Evolutionary conservation across 371 early-diverging fungal genomes (phyloP).

Genomic region (Capniomyces stellatus): DNA sequence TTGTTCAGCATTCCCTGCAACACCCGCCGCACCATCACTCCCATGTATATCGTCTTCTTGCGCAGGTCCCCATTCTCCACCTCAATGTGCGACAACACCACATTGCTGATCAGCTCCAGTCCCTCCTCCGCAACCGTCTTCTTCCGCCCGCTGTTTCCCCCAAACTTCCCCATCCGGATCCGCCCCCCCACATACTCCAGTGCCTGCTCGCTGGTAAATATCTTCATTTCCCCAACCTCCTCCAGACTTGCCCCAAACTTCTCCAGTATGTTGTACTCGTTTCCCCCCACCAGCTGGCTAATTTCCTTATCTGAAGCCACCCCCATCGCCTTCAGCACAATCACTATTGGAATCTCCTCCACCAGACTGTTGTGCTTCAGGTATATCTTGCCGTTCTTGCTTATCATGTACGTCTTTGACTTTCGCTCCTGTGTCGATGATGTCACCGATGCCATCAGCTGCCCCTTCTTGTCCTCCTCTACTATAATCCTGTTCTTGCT

Average conservation of each 20-base stretch:
- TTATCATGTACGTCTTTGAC: slow-evolving; percentile 86
- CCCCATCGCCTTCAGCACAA: slow-evolving; percentile 87
- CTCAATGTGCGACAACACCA: slow-evolving; percentile 93
- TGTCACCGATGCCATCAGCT: slow-evolving; percentile 64
- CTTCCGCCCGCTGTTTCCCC: neutral
- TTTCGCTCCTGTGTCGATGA: slow-evolving; percentile 96
- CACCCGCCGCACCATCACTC: slow-evolving; percentile 95
- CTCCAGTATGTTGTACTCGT: slow-evolving; percentile 63
- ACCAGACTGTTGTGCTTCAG: slow-evolving; percentile 88
- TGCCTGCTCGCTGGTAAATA: slow-evolving; percentile 71
- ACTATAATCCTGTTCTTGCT: slow-evolving; percentile 99
- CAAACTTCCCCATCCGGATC: slow-evolving; percentile 1
- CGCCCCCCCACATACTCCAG: slow-evolving; percentile 65
- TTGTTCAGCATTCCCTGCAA: slow-evolving; percentile 69
- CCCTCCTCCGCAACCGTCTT: slow-evolving; percentile 62
- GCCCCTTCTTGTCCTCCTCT: slow-evolving; percentile 73
- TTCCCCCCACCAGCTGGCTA: slow-evolving; percentile 63
- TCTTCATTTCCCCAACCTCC: slow-evolving; percentile 47
- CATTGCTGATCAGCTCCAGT: slow-evolving; percentile 72
- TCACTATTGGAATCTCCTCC: slow-evolving; percentile 87
- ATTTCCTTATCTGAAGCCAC: slow-evolving; percentile 92
- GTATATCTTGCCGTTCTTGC: slow-evolving; percentile 55
- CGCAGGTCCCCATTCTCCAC: slow-evolving; percentile 75
- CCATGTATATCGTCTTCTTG: slow-evolving; percentile 89
- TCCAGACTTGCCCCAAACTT: slow-evolving; percentile 81